Evolutionary conservation across 495 filamentous ascomycete species (phyloP), one percentile per base, ranked within the genome.

Genomic region (Sordaria brevicollis): DNA sequence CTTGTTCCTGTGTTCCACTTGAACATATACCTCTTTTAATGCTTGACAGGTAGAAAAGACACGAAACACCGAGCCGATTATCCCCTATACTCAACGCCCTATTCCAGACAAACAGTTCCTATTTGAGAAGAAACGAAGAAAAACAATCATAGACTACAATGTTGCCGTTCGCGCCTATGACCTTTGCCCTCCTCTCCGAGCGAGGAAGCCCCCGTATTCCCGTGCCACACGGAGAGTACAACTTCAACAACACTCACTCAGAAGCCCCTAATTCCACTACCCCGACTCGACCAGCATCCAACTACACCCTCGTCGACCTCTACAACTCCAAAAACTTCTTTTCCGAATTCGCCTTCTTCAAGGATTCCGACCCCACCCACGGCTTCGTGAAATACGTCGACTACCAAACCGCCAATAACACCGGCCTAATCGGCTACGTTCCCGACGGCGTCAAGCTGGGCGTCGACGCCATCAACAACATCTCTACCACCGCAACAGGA

Each of bases 301-400:
- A 76, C 65, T 86, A 86, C 74, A 72, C 72, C 5, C 75, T 89
- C 17, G 76, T 79, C 67, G 83, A 84, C 66, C 69, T 71, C 67
- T 89, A 81, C 77, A 79, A 84, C 70, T 49, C 71, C 9, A 78
- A 68, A 65, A 88, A 88, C 76, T 89, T 89, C 79, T 89, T 89
- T 78, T 71, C 80, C 35, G 78, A 80, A 57, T 89, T 88, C 74
- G 78, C 82, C 38, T 89, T 88, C 79, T 87, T 81, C 76, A 79
- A 70, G 66, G 73, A 72, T 1, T 68, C 80, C 0, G 90, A 94
- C 72, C 90, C 90, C 2, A 92, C 90, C 6, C 81, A 89, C 72
- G 91, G 90, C 9, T 91, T 85, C 75, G 90, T 93, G 71, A 79
- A 88, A 68, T 94, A 92, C 76, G 79, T 88, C 68, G 82, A 88